Evolutionary conservation across 129 eudicot genomes (phyloP).

Genomic region (Helianthus tuberosus): DNA sequence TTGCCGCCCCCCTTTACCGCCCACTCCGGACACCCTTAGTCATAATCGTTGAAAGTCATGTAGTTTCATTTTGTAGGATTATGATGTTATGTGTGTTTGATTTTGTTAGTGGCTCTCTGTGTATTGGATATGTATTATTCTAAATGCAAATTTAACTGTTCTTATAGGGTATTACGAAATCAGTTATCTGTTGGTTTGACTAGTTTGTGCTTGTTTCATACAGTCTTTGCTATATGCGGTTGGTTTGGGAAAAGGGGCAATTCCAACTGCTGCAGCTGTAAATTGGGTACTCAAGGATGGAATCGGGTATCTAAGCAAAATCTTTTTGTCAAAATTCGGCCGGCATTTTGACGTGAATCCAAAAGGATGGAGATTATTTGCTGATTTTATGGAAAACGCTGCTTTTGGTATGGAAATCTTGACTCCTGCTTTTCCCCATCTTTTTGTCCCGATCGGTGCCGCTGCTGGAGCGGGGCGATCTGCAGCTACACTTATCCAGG

Average conservation of each 20-base stretch:
- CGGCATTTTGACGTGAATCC: conserved; percentile 98
- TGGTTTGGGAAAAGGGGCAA: conserved; percentile 96
- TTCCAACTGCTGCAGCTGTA: conserved; percentile 98
- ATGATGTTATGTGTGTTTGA: not conserved
- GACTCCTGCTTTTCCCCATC: conserved; percentile 98
- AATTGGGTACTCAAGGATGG: conserved; percentile 99
- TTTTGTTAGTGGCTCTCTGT: not conserved
- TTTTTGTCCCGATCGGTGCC: conserved; percentile 94
- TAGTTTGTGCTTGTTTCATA: conserved; percentile 9
- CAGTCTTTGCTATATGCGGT: conserved; percentile 96
- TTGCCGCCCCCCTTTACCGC: too few species aligned
- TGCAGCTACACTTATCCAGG: conserved; percentile 94
- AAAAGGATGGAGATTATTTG: conserved; percentile 96
- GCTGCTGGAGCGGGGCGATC: conserved; percentile 98
- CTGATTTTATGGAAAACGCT: conserved; percentile 91
- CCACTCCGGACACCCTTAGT: too few species aligned
- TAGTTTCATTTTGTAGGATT: not conserved
- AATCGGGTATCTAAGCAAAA: conserved; percentile 93
- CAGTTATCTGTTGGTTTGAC: conserved; percentile 14
- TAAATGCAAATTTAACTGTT: not conserved
- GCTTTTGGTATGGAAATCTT: conserved; percentile 93
- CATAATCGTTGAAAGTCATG: not conserved
- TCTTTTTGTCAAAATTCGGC: conserved; percentile 86
- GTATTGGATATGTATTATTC: not conserved
- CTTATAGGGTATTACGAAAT: not conserved